phyloP scores from a whole-genome alignment of 2,329 filamentous ascomycete genomes.

The Aspergillus sp. region DNA sequence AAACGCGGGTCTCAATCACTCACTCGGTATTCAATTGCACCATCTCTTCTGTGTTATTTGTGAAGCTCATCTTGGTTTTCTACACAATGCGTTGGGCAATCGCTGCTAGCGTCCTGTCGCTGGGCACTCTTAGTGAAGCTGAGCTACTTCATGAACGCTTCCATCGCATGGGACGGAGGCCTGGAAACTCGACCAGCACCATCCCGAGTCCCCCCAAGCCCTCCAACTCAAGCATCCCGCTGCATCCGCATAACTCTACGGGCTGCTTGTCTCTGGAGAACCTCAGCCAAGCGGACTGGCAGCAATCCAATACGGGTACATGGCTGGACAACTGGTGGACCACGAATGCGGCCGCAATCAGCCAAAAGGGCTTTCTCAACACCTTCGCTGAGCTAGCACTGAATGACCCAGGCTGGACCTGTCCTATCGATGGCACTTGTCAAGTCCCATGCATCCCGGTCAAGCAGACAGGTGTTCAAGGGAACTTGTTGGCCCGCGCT shows the following conservation, averaged over 20 bases:
- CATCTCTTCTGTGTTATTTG: neutral
- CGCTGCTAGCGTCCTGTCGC: neutral
- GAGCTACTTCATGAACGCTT: neutral
- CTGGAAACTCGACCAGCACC: neutral
- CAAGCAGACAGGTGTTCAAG: neutral
- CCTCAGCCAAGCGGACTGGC: neutral
- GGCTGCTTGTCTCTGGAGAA: neutral
- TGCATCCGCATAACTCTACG: neutral
- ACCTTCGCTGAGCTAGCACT: neutral
- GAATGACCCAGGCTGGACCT: neutral
- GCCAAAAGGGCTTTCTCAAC: neutral
- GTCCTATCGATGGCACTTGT: neutral
- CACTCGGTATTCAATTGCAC: neutral
- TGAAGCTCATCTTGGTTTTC: neutral
- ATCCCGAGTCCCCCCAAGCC: neutral
- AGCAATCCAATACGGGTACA: neutral
- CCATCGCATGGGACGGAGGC: neutral
- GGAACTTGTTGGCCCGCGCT: neutral
- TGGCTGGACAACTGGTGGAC: slow-evolving; percentile 2
- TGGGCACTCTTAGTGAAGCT: neutral
- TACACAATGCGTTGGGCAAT: neutral
- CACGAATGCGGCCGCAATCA: neutral
- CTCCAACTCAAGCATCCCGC: neutral
- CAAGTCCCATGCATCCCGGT: neutral
- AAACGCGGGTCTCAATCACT: neutral